A percentile compares a stretch with the other conserved stretches of the same genome.
Conservation (phyloP, 768 basidiomycete species). For the Boletus rubropictus region DNA sequence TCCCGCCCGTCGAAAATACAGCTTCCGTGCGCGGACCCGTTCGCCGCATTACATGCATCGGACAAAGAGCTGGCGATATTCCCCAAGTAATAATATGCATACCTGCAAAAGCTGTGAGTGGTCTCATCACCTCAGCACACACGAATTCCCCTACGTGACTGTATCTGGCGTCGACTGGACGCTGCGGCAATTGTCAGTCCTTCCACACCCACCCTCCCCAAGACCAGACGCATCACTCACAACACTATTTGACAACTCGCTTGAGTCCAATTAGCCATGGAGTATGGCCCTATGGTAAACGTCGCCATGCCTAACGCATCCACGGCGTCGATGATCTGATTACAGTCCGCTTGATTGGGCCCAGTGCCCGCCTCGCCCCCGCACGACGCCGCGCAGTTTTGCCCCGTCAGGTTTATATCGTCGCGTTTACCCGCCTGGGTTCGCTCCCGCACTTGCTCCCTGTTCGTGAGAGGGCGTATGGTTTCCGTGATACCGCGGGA, state of each 20-base stretch:
- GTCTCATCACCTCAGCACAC: neutral
- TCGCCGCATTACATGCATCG: neutral
- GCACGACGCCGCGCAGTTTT: neutral
- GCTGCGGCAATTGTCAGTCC: neutral
- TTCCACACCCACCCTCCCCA: neutral
- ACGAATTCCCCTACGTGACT: neutral
- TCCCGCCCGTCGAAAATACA: slow-evolving; percentile 6
- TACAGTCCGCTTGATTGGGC: slow-evolving; percentile 7
- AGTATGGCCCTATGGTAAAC: neutral
- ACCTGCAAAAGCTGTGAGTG: slow-evolving; percentile 5
- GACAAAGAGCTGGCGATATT: neutral
- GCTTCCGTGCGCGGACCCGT: slow-evolving; percentile 1
- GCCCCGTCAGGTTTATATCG: neutral
- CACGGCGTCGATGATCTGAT: neutral
- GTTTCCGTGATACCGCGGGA: neutral
- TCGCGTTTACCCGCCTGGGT: neutral
- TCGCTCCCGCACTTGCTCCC: neutral
- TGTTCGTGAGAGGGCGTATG: neutral
- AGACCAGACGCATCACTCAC: neutral
- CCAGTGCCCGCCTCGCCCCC: neutral
- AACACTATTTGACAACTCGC: slow-evolving; percentile 4
- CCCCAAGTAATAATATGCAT: neutral
- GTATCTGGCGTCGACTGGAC: slow-evolving; percentile 7
- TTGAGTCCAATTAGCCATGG: neutral
- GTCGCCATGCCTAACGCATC: neutral